These are phyloP conservation scores for Penicillium steckii DNA, from an alignment of 495 filamentous ascomycete genomes.

Conservation along the genomic window DNA sequence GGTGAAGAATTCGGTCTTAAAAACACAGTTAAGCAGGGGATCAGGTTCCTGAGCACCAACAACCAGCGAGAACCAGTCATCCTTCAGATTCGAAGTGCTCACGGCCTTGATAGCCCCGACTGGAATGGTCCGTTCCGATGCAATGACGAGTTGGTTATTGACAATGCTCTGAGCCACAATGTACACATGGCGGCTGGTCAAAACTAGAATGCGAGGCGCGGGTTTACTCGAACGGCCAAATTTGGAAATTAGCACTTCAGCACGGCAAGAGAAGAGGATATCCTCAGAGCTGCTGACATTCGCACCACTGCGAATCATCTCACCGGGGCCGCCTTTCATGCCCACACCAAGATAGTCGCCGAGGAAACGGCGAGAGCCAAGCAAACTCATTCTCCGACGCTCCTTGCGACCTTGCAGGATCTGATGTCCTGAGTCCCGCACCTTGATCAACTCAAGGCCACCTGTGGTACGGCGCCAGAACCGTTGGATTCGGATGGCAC, in stretches of 20 bases:
- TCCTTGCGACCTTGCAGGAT: slow-evolving; percentile 85
- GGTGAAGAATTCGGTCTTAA: slow-evolving; percentile 98
- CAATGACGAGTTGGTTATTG: slow-evolving; percentile 77
- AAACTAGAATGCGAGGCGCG: slow-evolving; percentile 76
- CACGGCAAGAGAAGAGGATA: slow-evolving; percentile 84
- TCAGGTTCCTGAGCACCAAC: slow-evolving; percentile 91
- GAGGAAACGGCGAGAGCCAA: slow-evolving; percentile 88
- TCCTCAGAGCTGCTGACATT: slow-evolving; percentile 66
- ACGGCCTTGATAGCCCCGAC: slow-evolving; percentile 86
- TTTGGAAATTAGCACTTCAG: slow-evolving; percentile 85
- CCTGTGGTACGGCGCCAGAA: slow-evolving; percentile 92
- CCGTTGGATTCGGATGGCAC: slow-evolving; percentile 88
- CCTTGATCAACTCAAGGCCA: slow-evolving; percentile 79
- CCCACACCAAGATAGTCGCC: slow-evolving; percentile 93
- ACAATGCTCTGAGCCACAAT: slow-evolving; percentile 81
- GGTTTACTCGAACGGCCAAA: slow-evolving; percentile 95
- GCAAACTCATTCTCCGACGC: slow-evolving; percentile 80
- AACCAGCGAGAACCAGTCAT: slow-evolving; percentile 96
- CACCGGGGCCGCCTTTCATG: slow-evolving; percentile 75
- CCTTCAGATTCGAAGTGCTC: slow-evolving; percentile 72
- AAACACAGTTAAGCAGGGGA: slow-evolving; percentile 83
- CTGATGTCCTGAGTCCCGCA: slow-evolving; percentile 87
- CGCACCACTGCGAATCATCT: slow-evolving; percentile 72
- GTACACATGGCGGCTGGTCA: slow-evolving; percentile 86
- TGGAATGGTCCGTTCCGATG: slow-evolving; percentile 76